Percentiles rank a stretch among this genome's conserved stretches.
Evolutionary conservation across 2,329 filamentous ascomycete species (phyloP).

Genomic region (Taxawa tesnikishii): DNA sequence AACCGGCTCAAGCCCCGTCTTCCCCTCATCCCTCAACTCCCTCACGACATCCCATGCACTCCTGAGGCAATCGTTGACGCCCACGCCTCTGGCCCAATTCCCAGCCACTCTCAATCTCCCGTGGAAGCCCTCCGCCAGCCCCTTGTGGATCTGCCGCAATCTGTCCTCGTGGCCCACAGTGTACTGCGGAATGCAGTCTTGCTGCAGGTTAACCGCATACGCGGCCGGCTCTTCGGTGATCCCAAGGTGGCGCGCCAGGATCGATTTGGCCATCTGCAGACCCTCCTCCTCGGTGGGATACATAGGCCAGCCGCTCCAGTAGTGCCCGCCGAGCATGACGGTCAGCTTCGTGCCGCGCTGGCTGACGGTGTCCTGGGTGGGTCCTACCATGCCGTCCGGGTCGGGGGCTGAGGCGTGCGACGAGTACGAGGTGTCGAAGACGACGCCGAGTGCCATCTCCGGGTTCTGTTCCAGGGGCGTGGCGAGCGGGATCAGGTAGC

Average conservation of each 20-base stretch:
- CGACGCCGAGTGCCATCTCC: conserved; percentile 74
- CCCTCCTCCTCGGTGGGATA: conserved; percentile 56
- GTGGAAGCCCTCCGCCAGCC: conserved; percentile 44
- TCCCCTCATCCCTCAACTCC: conserved; percentile 19
- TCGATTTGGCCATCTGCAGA: conserved; percentile 53
- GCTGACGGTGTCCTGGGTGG: conserved; percentile 26
- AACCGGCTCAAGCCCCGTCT: conserved; percentile 3
- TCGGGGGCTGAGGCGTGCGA: conserved; percentile 15
- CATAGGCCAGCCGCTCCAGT: conserved; percentile 58
- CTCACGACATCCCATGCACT: conserved; percentile 43
- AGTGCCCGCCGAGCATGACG: conserved; percentile 89
- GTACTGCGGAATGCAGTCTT: conserved; percentile 84
- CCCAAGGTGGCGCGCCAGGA: conserved; percentile 62
- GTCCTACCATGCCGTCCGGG: conserved; percentile 18
- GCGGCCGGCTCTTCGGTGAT: conserved; percentile 52
- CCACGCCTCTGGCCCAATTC: conserved; percentile 34
- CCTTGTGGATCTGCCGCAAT: conserved; percentile 44
- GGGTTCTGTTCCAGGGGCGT: conserved; percentile 62
- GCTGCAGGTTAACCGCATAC: conserved; percentile 48
- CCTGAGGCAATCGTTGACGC: conserved; percentile 40
- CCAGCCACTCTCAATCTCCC: conserved; percentile 52
- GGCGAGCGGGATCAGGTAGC: conserved; percentile 77
- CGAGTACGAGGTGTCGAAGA: conserved; percentile 65
- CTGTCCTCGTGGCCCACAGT: conserved; percentile 60
- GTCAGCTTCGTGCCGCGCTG: conserved; percentile 67